Evolutionary conservation across 179 eudicot species (phyloP), one percentile per base, ranked within the genome.

Genomic region (Carnegiea gigantea): DNA sequence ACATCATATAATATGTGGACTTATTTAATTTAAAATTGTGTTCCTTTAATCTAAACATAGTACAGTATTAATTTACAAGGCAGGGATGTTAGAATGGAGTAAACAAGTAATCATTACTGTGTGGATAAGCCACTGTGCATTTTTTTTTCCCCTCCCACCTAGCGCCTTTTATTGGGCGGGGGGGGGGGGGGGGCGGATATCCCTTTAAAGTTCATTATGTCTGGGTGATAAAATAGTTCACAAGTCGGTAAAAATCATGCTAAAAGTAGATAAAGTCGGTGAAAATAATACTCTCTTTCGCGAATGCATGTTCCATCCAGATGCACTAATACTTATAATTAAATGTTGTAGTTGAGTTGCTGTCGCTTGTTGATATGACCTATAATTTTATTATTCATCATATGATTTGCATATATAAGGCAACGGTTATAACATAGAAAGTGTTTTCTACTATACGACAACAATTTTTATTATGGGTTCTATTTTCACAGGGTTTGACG

Each of bases 31-130:
- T 6, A 38, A 38, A 38, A 38, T 38, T 38, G 43, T 38, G 43
- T 38, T 38, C 44, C 9, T 40, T 40, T 40, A 40, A 40, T 40
- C 6, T 40, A 40, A 40, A 40, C 44, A 40, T 40, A 40, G 44
- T 5, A 7, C 44, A 40, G 44, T 5, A 40, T 40, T 5, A 40
- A 40, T 40, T 40, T 5, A 5, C 44, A 40, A 54, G 18, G n/a
- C 30, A 4, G 4, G 10, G 30, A 62, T 62, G 8, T 62, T 62
- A 0, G 72, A 67, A 67, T 67, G 72, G 44, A 67, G 40, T 40
- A 67, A 26, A 28, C 72, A 67, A 26, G 72, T 28, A 67, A 67
- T 67, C 72, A 67, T 67, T 67, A 36, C 40, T 67, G 38, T 67
- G 20, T 67, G 72, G 72, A 67, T 67, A 67, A 67, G 72, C 72